Evolutionary conservation across 148 eudicot genomes (phyloP), one percentile per base, ranked within the genome.

Genomic region (Fagopyrum homotropicum): DNA sequence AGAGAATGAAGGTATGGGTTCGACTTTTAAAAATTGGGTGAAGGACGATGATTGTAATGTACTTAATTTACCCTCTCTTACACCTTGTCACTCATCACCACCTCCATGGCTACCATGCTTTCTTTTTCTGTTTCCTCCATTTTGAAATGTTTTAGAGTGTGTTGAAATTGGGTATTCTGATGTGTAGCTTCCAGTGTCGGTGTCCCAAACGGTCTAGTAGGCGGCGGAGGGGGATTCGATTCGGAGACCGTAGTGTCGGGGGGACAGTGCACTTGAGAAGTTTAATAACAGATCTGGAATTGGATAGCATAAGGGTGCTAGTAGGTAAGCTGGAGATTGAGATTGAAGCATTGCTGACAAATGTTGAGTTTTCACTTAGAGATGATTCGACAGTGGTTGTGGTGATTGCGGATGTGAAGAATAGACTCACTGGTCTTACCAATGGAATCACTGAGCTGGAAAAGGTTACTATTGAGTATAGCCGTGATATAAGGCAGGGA

Each of bases 371-470:
- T 16, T 90, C 88, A 5, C 59, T 83, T 56, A 59, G 71, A 7
- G 83, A 78, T 9, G 88, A 86, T 12, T 91, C 83, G 45, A 84
- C 55, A 1, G 87, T 90, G 77, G 75, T 66, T 15, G 26, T 80
- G 49, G 95, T 89, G n/a, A 81, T 94, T 0, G 96, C 84, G 45
- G 98, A 90, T 83, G 87, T 91, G 47, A 91, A 84, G 85, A 86
- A 72, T 82, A 85, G 85, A 63, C 72, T 87, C 71, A 66, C 57
- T 46, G 88, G 45, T 79, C 90, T 91, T 74, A 55, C 81, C 77
- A 79, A 83, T 66, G 84, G 85, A 4, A 86, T 91, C 50, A 86
- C 84, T 60, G 88, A 86, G 75, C 82, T 94, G 78, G 79, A 86
- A 26, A 82, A 78, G 49, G 88, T 76, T 56, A 81, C 90, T 15